Base-by-base conservation (phyloP, 129 eudicot species). In the Helichrysum umbraculigerum region DNA sequence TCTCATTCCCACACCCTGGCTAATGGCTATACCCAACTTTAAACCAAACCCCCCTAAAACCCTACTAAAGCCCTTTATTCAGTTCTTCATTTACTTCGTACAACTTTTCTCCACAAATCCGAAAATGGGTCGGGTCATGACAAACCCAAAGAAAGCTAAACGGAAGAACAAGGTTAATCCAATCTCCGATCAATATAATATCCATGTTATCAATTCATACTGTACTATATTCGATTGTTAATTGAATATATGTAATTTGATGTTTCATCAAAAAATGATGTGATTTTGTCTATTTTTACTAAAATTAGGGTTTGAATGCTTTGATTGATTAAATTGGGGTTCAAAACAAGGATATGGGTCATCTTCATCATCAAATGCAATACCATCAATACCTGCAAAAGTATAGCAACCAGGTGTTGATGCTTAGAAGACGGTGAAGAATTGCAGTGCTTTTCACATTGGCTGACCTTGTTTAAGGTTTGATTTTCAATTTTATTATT, bases 371-470 rank as follows among this genome's bases (percentile, higher is more conserved):
- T 66, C 77, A 25, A 50, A 85, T 25, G 85, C 84, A 11, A 83
- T 39, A 32, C 85, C 96, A 0, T 73, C 89, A 58, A 35, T 82
- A 34, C 90, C 90, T 16, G 88, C 94, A 1, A 91, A 90, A 78
- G 99, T 95, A 65, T 95, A 97, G 99, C 92, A 84, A 72, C 99
- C 99, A 21, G 95, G 99, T 37, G 97, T 95, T 3, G 99, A 95
- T 74, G 76, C 79, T 81, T 95, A 66, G 99, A 86, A 65, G 99
- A 95, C 70, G 99, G 90, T 3, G 99, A 95, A 81, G 99, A 91
- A 83, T 90, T 91, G 47, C 97, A 89, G 82, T 95, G 97, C 92
- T 34, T 91, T 94, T 60, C 88, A 94, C 76, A 83, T 88, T 75
- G 98, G 98, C 15, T 94, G 98, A 97, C 97, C 98, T 29, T 95